phyloP scores from a whole-genome alignment of 2,329 filamentous ascomycete species.

The Pseudonectria buxi region DNA sequence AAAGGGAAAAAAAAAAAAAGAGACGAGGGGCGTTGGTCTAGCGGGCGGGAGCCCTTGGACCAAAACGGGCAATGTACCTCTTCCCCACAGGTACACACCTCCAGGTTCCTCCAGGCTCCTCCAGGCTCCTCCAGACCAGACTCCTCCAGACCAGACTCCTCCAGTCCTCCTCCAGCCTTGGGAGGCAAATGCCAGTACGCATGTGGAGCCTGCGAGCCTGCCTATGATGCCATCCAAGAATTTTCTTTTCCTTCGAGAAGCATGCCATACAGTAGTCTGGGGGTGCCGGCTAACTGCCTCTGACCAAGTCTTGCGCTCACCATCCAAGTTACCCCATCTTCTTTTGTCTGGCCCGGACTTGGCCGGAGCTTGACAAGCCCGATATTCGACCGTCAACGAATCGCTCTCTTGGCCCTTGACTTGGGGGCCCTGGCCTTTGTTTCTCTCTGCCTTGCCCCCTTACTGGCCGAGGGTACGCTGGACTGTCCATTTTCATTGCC shows the following conservation, averaged over 20 bases:
- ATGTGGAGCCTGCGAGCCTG: neutral
- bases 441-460: too few relatives aligned
- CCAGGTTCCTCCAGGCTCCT: too few relatives aligned
- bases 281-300: constrained; percentile 8
- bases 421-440: too few relatives aligned
- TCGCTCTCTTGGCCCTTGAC: too few relatives aligned
- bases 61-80: constrained; percentile 17
- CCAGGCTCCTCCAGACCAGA: too few relatives aligned
- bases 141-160: neutral
- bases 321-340: constrained; percentile 8
- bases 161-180: neutral
- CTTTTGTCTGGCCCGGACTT: constrained; percentile 12
- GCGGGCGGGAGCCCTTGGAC: neutral
- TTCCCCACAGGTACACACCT: constrained; percentile 23
- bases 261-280: constrained; percentile 16
- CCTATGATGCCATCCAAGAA: constrained; percentile 20
- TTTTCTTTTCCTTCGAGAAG: constrained; percentile 25
- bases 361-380: too few relatives aligned
- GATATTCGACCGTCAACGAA: too few relatives aligned
- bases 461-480: too few relatives aligned
- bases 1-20: neutral
- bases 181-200: neutral
- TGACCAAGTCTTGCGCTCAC: constrained; percentile 15
- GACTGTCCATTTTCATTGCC: too few relatives aligned
- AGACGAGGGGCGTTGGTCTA: neutral